Evolutionary conservation across 2,329 filamentous ascomycete genomes (phyloP).

Genomic region (Catunica adiposa): DNA sequence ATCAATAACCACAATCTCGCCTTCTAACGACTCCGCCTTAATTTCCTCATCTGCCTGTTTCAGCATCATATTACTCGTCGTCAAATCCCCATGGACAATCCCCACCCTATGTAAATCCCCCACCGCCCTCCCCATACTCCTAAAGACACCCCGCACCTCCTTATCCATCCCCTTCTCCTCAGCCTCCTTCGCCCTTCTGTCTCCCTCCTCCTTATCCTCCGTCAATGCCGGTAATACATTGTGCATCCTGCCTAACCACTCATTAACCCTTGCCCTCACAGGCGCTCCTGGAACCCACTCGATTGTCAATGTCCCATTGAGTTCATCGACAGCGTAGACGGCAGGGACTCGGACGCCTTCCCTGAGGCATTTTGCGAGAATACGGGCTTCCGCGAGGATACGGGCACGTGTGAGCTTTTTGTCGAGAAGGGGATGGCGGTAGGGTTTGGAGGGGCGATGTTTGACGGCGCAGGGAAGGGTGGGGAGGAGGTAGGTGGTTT

Average conservation of each 20-base stretch:
- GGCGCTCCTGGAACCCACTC: constrained; percentile 69
- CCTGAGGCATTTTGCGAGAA: constrained; percentile 59
- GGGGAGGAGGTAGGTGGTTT: constrained; percentile 59
- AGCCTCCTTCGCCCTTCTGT: constrained; percentile 17
- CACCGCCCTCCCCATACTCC: constrained; percentile 52
- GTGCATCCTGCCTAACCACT: constrained; percentile 40
- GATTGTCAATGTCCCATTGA: constrained; percentile 57
- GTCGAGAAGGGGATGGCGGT: constrained; percentile 82
- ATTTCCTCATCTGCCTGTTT: constrained; percentile 23
- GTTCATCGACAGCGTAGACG: constrained; percentile 53
- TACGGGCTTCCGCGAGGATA: constrained; percentile 74
- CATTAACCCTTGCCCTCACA: constrained; percentile 52
- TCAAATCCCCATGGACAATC: constrained; percentile 86
- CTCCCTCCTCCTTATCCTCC: constrained; percentile 6
- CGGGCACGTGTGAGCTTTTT: constrained; percentile 71
- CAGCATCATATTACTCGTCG: constrained; percentile 93
- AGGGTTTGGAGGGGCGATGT: constrained; percentile 78
- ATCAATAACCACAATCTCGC: constrained; percentile 81
- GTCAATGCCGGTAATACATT: constrained; percentile 19
- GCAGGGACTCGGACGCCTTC: constrained; percentile 72
- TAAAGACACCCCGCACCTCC: constrained; percentile 46
- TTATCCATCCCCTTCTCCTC: constrained; percentile 27
- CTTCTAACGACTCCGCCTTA: constrained; percentile 30
- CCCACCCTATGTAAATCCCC: constrained; percentile 68
- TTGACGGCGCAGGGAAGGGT: constrained; percentile 64